Base-by-base conservation (phyloP, 1,139 yeast species). In the Yamadazyma trypodendri region DNA sequence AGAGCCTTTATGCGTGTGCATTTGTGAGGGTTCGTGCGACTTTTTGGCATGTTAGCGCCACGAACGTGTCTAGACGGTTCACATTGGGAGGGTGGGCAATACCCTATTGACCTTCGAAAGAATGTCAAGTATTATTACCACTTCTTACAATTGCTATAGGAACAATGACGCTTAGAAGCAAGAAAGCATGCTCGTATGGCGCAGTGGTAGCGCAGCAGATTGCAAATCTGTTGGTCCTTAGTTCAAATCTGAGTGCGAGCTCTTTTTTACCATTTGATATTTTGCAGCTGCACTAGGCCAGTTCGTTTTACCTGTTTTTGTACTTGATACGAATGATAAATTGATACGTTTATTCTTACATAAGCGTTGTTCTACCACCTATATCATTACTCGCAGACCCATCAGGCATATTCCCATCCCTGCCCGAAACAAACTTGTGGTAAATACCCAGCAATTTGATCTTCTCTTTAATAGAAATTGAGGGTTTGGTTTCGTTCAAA, bases 401-500 rank as follows among this genome's bases (percentile, higher is more conserved):
- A 49, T 81, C 81, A 1, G 95, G 96, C 89, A 90, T 81, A 42
- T 84, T 83, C 0, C 96, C 97, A 44, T 85, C 90, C 33, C 97
- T 65, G 23, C 81, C 92, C 22, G 81, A 75, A 12, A 84, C 78
- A 56, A 92, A 92, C 55, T 84, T 81, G 25, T 69, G 59, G 57
- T 92, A 92, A 32, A 92, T 83, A 0, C 57, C 63, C 20, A 68
- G 63, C 36, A 90, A 73, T 53, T 88, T 86, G 10, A 51, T 49
- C 48, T 77, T 74, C 54, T 92, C 97, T 14, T 79, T 75, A 1
- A 67, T 61, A 0, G 97, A 88, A 32, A 92, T 88, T 30, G 96
- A 86, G 8, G 96, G 90, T 49, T 85, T 88, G 0, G 97, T 88
- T 44, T 86, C 95, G 20, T 62, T 54, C 35, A 87, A 61, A 0